Evolutionary conservation across 2,329 filamentous ascomycete genomes (phyloP).

Genomic region (Colletotrichum sp.): DNA sequence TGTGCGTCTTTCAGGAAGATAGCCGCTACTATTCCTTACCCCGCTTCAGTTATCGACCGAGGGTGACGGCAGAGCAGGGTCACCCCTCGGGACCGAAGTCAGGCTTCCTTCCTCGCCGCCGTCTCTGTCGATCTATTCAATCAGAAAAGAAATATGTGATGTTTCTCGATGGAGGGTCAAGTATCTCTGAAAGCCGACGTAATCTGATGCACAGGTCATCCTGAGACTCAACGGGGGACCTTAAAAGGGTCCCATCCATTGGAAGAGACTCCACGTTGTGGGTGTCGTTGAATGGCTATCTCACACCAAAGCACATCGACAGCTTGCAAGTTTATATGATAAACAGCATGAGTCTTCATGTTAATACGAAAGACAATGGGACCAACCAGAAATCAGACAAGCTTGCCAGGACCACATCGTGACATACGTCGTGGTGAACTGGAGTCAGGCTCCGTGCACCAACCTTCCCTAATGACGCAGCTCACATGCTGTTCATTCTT

Average conservation of each 20-base stretch:
- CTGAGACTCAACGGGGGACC: neutral
- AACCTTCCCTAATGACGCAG: neutral
- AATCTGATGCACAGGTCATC: fast-evolving
- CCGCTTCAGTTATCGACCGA: neutral
- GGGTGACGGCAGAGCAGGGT: neutral
- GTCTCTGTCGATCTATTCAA: neutral
- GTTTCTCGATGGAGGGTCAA: neutral
- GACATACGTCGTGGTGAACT: neutral
- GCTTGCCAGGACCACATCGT: neutral
- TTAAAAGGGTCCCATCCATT: neutral
- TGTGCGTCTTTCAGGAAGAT: neutral
- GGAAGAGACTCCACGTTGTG: neutral
- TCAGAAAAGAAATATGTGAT: too few species aligned
- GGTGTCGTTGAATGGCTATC: neutral
- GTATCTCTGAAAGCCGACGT: neutral
- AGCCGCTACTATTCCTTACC: fast-evolving
- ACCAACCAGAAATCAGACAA: neutral
- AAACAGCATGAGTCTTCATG: fast-evolving
- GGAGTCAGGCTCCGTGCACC: neutral
- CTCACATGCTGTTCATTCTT: neutral
- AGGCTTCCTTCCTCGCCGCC: neutral
- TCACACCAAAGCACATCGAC: fast-evolving
- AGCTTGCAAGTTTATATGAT: fast-evolving
- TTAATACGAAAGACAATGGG: fast-evolving
- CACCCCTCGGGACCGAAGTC: neutral